Evolutionary conservation across 2,329 filamentous ascomycete genomes (phyloP).

Genomic region (Exophiala dermatitidis): DNA sequence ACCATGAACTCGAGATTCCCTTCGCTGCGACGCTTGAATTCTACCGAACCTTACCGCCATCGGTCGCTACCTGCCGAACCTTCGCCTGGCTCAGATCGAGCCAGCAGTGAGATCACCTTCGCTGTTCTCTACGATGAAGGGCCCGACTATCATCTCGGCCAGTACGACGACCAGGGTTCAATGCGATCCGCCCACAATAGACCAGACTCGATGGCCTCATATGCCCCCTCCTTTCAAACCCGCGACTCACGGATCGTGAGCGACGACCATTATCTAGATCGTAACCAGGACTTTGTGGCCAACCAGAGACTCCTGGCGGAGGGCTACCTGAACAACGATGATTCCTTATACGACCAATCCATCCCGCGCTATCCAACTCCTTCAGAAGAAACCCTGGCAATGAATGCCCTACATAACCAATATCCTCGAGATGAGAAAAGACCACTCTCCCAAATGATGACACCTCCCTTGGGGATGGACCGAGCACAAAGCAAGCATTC

Average conservation of each 20-base stretch:
- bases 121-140: conserved; percentile 28
- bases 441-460: conserved; percentile 20
- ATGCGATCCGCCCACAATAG: conserved; percentile 19
- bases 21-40: conserved; percentile 26
- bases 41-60: conserved; percentile 25
- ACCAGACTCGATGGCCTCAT: conserved; percentile 25
- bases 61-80: conserved; percentile 25
- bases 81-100: conserved; percentile 25
- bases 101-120: conserved; percentile 27
- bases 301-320: conserved; percentile 27
- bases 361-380: conserved; percentile 23
- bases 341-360: conserved; percentile 23
- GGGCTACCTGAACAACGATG: conserved; percentile 26
- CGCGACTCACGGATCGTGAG: conserved; percentile 25
- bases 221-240: conserved; percentile 27
- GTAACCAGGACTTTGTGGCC: conserved; percentile 25
- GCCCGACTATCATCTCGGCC: conserved; percentile 27
- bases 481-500: conserved; percentile 24
- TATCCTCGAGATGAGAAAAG: conserved; percentile 25
- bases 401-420: conserved; percentile 21
- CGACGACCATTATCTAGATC: conserved; percentile 25
- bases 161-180: conserved; percentile 25
- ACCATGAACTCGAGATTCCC: conserved; percentile 26
- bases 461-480: conserved; percentile 10
- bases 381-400: conserved; percentile 25